These are phyloP conservation scores for Coemansia sp. DNA, from an alignment of 192 early-diverging fungal genomes.

Conservation along the genomic window DNA sequence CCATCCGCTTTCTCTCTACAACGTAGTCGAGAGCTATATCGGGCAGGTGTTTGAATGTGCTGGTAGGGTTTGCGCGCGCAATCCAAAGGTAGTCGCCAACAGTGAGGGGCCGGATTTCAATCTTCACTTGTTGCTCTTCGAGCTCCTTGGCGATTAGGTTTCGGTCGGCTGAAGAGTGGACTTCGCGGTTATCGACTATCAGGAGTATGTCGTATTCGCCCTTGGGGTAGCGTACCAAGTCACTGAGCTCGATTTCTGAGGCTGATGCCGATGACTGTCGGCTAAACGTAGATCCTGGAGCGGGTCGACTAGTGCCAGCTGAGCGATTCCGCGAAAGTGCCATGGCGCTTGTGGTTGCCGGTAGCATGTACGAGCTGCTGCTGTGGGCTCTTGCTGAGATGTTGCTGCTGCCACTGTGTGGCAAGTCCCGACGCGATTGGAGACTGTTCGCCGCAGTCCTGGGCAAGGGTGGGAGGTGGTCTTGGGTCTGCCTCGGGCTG, in stretches of 20 bases:
- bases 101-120: constrained; percentile 66
- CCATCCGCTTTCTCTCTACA: constrained; percentile 93
- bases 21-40: constrained; percentile 84
- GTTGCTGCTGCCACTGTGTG: not conserved
- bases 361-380: constrained; percentile 7
- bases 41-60: constrained; percentile 21
- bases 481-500: not conserved
- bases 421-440: not conserved
- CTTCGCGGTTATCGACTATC: constrained; percentile 84
- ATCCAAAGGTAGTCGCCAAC: constrained; percentile 94
- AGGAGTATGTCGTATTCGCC: constrained; percentile 61
- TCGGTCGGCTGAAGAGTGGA: constrained; percentile 68
- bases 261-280: constrained; percentile 33
- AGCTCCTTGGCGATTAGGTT: constrained; percentile 74
- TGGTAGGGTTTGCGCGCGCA: constrained; percentile 58
- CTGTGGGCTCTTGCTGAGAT: constrained; percentile 8
- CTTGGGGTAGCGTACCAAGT: constrained; percentile 29
- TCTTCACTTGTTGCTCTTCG: constrained; percentile 57
- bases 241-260: constrained; percentile 22
- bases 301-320: constrained; percentile 13
- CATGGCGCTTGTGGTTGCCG: not conserved
- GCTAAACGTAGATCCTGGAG: constrained; percentile 24
- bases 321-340: constrained; percentile 9
- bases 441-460: not conserved
- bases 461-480: constrained; percentile 3